phyloP scores from a whole-genome alignment of 2,329 filamentous ascomycete genomes.

The Fusarium sp. region DNA sequence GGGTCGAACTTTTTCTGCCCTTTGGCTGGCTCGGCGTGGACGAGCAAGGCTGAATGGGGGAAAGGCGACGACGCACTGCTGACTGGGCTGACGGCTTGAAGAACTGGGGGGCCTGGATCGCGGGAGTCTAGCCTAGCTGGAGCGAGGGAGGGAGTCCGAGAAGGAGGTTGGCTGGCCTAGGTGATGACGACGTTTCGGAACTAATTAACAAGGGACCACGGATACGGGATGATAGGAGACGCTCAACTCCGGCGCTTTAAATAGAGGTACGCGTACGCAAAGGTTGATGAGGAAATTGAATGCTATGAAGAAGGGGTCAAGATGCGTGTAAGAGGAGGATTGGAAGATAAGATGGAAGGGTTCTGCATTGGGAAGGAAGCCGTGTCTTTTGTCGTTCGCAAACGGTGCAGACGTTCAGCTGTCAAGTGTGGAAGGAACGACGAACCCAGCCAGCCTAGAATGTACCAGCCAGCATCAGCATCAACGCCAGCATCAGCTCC shows the following conservation, averaged over 20 bases:
- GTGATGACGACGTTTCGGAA: slow-evolving; percentile 22
- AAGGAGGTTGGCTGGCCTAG: slow-evolving; percentile 28
- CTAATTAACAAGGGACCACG: slow-evolving; percentile 29
- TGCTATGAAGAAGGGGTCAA: not conserved
- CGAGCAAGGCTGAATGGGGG: slow-evolving; percentile 38
- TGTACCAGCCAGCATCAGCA: not conserved
- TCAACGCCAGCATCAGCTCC: not conserved
- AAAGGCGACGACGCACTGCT: slow-evolving; percentile 23
- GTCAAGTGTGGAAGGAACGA: not conserved
- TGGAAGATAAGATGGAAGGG: not conserved
- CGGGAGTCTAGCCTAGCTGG: slow-evolving; percentile 34
- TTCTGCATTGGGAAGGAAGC: not conserved
- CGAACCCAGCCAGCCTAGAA: not conserved
- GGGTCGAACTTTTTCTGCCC: slow-evolving; percentile 29
- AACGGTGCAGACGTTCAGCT: not conserved
- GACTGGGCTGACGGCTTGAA: slow-evolving; percentile 31
- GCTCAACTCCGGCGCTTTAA: not conserved
- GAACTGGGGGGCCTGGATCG: slow-evolving; percentile 31
- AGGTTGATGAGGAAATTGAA: not conserved
- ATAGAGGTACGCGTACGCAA: not conserved
- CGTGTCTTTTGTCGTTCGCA: not conserved
- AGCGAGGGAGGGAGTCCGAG: slow-evolving; percentile 18
- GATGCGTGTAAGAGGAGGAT: not conserved
- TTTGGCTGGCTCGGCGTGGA: slow-evolving; percentile 33
- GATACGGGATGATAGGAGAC: not conserved